Base-by-base conservation (phyloP, 495 filamentous ascomycete species). In the Jackrogersella multiformis region DNA sequence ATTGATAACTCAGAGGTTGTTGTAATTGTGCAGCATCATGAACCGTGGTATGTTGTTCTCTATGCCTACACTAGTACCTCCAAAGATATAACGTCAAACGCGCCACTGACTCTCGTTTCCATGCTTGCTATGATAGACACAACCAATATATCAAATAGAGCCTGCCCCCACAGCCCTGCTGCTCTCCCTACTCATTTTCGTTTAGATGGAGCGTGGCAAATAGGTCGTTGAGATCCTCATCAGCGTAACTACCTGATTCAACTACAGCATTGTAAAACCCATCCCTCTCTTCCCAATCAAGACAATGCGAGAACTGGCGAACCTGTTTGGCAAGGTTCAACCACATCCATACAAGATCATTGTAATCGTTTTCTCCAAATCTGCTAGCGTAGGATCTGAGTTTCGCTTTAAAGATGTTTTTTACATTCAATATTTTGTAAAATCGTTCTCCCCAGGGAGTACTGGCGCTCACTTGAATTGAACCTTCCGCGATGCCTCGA, bases 301-400 rank as follows among this genome's bases (percentile, higher is more conserved):
- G 26, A 20, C 26, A 20, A 51, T 20, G 26, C 10, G 46, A 30
- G n/a, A 51, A 51, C 9, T 51, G 26, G 1, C 46, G 46, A 20
- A 51, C 16, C 15, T 34, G 24, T 20, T 30, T n/a, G 12, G n/a
- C 46, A 5, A 20, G 26, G 8, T 51, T 51, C 7, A 51, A 28
- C 26, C 26, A 51, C 46, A 51, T 51, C 46, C 46, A 51, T 51
- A 32, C n/a, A 2, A 51, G 15, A 20, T 51, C 46, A 2, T 51
- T 30, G 5, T 51, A 51, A n/a, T 51, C 46, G 20, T 51, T 51
- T 5, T 32, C 28, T 1, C 24, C 46, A 9, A 32, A 16, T 34
- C 46, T 34, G 2, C 24, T 51, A 20, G 26, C 28, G 28, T 51
- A 51, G 5, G 46, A 30, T 16, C 46, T 18, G 4, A 51, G 9